Conservation (phyloP, 1,284 basidiomycete species). For the Puccinia brachypodii region DNA sequence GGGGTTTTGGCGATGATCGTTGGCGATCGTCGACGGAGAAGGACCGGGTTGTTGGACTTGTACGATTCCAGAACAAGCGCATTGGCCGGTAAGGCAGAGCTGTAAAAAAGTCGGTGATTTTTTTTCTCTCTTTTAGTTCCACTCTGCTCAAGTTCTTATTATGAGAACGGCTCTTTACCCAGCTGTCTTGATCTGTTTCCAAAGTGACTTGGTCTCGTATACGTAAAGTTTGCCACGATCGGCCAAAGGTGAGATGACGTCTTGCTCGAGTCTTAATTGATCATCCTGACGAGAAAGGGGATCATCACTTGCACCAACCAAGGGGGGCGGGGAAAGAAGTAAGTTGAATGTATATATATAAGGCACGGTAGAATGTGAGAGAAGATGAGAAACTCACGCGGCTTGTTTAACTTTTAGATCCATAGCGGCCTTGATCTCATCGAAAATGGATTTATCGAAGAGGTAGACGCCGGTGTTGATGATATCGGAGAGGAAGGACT, state of each 20-base stretch:
- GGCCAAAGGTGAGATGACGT: slow-evolving; percentile 61
- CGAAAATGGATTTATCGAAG: slow-evolving; percentile 61
- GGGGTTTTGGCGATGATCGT: slow-evolving; percentile 53
- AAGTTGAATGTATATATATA: background rate
- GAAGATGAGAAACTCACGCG: slow-evolving; percentile 55
- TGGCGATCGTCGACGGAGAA: slow-evolving; percentile 55
- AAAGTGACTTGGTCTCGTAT: slow-evolving; percentile 60
- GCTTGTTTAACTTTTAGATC: slow-evolving; percentile 60
- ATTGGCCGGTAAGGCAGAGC: slow-evolving; percentile 61
- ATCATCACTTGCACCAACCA: slow-evolving; percentile 56
- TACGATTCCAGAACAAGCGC: slow-evolving; percentile 59
- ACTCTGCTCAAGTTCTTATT: background rate
- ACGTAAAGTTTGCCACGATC: slow-evolving; percentile 61
- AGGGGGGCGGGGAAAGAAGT: background rate
- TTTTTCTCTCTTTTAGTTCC: background rate
- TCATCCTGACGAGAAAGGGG: slow-evolving; percentile 60
- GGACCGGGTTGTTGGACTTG: slow-evolving; percentile 55
- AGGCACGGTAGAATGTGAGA: background rate
- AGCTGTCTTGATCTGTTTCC: slow-evolving; percentile 63
- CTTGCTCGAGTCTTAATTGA: slow-evolving; percentile 62
- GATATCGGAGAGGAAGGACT: slow-evolving; percentile 61
- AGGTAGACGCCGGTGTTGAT: slow-evolving; percentile 60
- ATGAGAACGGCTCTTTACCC: slow-evolving; percentile 55
- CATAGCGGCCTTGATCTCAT: slow-evolving; percentile 62
- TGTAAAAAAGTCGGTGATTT: slow-evolving; percentile 39